These are phyloP conservation scores for Talaromyces funiculosus DNA, from an alignment of 2,329 filamentous ascomycete species.

Conservation along the genomic window DNA sequence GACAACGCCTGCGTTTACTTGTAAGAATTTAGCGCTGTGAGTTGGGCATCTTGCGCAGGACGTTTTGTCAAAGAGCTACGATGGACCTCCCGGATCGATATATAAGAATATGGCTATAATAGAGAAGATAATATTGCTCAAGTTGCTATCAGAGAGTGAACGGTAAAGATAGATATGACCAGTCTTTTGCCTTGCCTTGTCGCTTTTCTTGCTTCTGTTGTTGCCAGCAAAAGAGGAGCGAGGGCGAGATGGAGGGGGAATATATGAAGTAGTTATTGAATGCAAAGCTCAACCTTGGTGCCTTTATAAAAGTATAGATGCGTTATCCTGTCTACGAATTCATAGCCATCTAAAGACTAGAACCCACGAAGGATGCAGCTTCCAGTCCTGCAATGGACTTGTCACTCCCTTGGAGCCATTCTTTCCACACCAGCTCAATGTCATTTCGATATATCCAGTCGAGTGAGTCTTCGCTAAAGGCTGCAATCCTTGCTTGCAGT, in stretches of 20 bases:
- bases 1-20: conserved; percentile 46
- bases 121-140: too few relatives aligned
- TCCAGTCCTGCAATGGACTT: background rate
- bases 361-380: background rate
- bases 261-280: background rate
- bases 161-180: too few relatives aligned
- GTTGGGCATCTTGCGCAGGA: background rate
- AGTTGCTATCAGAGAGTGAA: background rate
- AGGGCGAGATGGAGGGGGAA: too few relatives aligned
- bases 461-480: conserved; percentile 27
- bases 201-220: too few relatives aligned
- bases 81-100: background rate
- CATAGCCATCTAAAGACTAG: background rate
- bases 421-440: conserved; percentile 33
- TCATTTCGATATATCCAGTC: conserved; percentile 38
- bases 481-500: conserved; percentile 24
- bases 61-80: background rate
- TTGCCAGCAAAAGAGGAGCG: too few relatives aligned
- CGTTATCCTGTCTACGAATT: too few relatives aligned
- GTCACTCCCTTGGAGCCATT: conserved; percentile 6
- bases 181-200: too few relatives aligned
- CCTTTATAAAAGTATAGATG: too few relatives aligned
- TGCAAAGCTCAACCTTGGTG: too few relatives aligned
- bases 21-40: conserved; percentile 46
- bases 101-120: background rate